phyloP scores from a whole-genome alignment of 2,329 filamentous ascomycete species.

The Penicillium sp. region DNA sequence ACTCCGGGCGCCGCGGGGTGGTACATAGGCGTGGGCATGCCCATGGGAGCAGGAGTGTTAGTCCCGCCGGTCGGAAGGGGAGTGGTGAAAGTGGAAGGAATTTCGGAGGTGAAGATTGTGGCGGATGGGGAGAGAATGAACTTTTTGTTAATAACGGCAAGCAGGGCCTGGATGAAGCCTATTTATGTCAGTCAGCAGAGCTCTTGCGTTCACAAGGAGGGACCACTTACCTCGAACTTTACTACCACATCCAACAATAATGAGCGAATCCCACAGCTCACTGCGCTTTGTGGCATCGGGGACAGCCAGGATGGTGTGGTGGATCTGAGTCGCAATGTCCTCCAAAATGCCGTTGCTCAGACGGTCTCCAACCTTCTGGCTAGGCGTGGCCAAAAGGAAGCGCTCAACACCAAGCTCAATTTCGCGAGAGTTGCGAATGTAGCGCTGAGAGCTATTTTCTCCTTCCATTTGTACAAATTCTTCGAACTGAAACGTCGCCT shows the following conservation, averaged over 20 bases:
- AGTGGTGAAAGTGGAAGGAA: conserved; percentile 90
- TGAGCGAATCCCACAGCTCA: conserved; percentile 85
- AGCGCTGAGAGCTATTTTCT: conserved; percentile 55
- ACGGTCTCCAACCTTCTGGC: conserved; percentile 31
- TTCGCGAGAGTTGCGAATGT: conserved; percentile 54
- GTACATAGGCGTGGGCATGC: conserved; percentile 52
- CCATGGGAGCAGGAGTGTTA: conserved; percentile 66
- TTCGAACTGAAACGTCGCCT: conserved; percentile 62
- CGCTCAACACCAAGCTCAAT: conserved; percentile 64
- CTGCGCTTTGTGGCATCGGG: conserved; percentile 82
- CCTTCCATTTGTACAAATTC: conserved; percentile 58
- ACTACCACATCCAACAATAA: conserved; percentile 87
- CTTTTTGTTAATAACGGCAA: conserved; percentile 75
- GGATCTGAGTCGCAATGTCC: conserved; percentile 78
- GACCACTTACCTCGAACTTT: conserved; percentile 55
- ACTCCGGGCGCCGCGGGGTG: conserved; percentile 64
- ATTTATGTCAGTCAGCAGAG: conserved; percentile 40
- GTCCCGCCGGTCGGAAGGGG: conserved; percentile 88
- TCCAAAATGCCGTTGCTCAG: conserved; percentile 69
- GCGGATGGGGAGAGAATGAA: conserved; percentile 91
- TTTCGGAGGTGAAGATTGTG: conserved; percentile 95
- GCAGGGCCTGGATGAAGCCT: conserved; percentile 86
- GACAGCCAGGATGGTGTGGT: conserved; percentile 78
- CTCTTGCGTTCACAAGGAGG: background rate
- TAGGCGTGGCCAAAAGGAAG: conserved; percentile 57